A percentile compares a stretch with the other conserved stretches of the same genome.
Evolutionary conservation across 192 early-diverging fungal genomes (phyloP).

Genomic region (Backusella psychrophila): DNA sequence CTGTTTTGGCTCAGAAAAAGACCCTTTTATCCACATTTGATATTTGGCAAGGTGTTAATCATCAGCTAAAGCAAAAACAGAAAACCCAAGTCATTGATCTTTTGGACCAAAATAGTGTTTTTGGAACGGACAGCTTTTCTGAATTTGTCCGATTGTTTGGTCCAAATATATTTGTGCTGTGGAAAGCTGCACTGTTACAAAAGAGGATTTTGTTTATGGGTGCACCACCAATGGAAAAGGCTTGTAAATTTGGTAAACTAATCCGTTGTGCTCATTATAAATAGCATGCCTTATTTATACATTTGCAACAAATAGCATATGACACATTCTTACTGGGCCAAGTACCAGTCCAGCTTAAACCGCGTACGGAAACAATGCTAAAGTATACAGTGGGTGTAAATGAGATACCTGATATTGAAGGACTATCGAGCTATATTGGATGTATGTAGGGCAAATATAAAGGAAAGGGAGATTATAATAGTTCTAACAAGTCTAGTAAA

Average conservation of each 20-base stretch:
- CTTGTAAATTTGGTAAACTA: conserved; percentile 45
- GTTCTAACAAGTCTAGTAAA: not conserved
- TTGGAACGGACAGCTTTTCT: conserved; percentile 36
- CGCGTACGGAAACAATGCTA: not conserved
- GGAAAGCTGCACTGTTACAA: conserved; percentile 49
- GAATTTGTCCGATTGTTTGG: conserved; percentile 45
- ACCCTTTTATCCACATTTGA: not conserved
- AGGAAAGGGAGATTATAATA: not conserved
- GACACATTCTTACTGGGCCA: conserved; percentile 43
- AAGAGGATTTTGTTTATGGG: conserved; percentile 52
- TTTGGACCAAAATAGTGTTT: not conserved
- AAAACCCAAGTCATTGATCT: not conserved
- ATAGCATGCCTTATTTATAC: not conserved
- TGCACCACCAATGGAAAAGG: conserved; percentile 42
- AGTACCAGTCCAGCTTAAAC: conserved; percentile 21
- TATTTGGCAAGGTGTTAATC: not conserved
- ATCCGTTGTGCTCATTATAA: not conserved
- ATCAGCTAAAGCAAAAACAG: not conserved
- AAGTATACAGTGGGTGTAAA: conserved; percentile 48
- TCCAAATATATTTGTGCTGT: conserved; percentile 49
- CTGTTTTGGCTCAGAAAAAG: not conserved
- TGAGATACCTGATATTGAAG: conserved; percentile 40
- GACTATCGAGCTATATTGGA: conserved; percentile 41
- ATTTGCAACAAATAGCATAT: not conserved
- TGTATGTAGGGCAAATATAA: conserved; percentile 34